Evolutionary conservation across 805 yeast species (phyloP).

Genomic region (Wickerhamiella brachini): DNA sequence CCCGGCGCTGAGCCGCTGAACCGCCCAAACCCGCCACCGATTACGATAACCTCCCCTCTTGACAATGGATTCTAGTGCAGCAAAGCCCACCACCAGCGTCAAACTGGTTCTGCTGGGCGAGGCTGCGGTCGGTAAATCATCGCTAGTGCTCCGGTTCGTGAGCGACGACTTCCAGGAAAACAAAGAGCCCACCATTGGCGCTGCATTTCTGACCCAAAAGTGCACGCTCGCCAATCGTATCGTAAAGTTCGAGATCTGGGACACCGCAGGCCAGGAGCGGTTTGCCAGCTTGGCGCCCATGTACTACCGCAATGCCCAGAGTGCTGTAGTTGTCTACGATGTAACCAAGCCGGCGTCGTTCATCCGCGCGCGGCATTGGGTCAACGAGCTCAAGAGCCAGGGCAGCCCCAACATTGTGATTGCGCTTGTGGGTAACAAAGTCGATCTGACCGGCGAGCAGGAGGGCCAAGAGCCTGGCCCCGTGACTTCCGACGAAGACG

Average conservation of each 20-base stretch:
- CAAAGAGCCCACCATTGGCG: conserved; percentile 96
- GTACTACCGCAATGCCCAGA: conserved; percentile 96
- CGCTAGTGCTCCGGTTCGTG: conserved; percentile 82
- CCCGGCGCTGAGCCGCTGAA: no score
- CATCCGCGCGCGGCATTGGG: conserved; percentile 97
- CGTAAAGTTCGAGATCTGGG: conserved; percentile 52
- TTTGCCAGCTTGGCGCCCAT: conserved; percentile 93
- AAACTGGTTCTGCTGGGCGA: conserved; percentile 89
- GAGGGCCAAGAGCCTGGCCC: conserved; percentile 19
- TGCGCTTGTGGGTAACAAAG: conserved; percentile 89
- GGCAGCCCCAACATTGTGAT: conserved; percentile 84
- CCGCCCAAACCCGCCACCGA: neutral
- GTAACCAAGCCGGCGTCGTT: conserved; percentile 90
- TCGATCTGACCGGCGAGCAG: conserved; percentile 51
- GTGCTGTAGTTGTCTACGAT: conserved; percentile 91
- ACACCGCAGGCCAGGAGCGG: conserved; percentile 96
- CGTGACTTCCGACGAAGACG: conserved; percentile 18
- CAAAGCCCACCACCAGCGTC: conserved; percentile 51
- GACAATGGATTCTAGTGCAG: conserved; percentile 2
- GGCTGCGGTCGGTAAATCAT: conserved; percentile 96
- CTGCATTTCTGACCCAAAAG: conserved; percentile 90
- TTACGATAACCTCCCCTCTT: neutral
- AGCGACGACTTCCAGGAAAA: conserved; percentile 93
- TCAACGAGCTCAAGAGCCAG: conserved; percentile 86
- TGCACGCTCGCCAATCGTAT: conserved; percentile 76